Evolutionary conservation across 345 rosid species (phyloP), one percentile per base, ranked within the genome.

Genomic region (Arabis hirsuta): DNA sequence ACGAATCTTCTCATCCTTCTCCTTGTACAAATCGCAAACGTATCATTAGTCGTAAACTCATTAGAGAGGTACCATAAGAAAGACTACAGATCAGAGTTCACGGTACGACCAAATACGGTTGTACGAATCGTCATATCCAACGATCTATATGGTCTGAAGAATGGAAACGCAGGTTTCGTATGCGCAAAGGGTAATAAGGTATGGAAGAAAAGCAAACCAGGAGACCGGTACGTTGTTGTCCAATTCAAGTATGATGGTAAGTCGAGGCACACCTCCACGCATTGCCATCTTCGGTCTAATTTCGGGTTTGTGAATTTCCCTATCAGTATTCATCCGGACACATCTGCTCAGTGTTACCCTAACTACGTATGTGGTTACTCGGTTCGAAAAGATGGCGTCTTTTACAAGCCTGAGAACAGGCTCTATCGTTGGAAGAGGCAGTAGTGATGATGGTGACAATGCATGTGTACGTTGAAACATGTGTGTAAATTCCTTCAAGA

Each of bases 161-260:
- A 61, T 7, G 74, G 65, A 31, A 75, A 75, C 12, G 79, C 79
- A 5, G 79, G 79, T 52, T 76, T 76, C 29, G 74, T 76, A 54
- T 76, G 79, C 13, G 16, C 55, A 42, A 62, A 53, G n/a, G 64
- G 59, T 9, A 55, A 19, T 7, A 46, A 53, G 12, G 52, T 75
- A 32, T 75, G 79, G 79, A 75, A 19, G 10, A 75, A 69, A 36
- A 61, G 10, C 27, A 62, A 54, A 62, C 65, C 79, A 62, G 71
- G 79, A 46, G 46, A 69, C 12, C 19, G 38, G 7, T 76, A 53
- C 41, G 74, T 76, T 20, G 62, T 43, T 10, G 16, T 19, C 12
- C n/a, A 76, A 5, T 76, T 76, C 64, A 69, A 76, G 45, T 76
- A 69, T 8, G 65, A 69, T 14, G 79, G 79, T n/a, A 62, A 24